Evolutionary conservation across 2,329 filamentous ascomycete genomes (phyloP), one percentile per base, ranked within the genome.

Genomic region (Laburnicola sp.): DNA sequence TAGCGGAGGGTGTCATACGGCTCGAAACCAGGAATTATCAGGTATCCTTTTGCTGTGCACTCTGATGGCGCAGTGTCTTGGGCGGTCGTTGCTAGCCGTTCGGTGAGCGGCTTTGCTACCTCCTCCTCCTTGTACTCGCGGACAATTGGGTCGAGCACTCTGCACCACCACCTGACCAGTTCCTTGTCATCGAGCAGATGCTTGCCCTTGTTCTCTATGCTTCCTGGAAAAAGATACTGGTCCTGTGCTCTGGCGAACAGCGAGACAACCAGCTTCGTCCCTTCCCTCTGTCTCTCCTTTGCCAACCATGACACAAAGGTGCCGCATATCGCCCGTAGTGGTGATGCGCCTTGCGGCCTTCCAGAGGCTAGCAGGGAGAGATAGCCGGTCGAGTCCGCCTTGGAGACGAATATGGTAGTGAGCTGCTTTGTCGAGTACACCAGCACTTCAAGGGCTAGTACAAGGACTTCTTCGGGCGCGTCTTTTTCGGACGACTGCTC

Each of bases 81-180:
- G 6, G n/a, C 45, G 59, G 65, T 59, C 25, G 75, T 64, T 34
- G 51, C 50, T 37, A 72, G 47, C 27, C 62, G 65, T 38, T 70
- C 59, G n/a, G 56, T 57, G 26, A 72, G 63, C 8, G 61, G 66
- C 55, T 59, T 67, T 10, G 64, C 59, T 41, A 67, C 65, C 3
- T 76, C 76, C 26, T 81, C 73, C 10, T 74, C 60, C 67, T 73
- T 58, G 69, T 79, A 68, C 65, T 76, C 60, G 44, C 78, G 76
- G 8, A 96, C 73, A 3, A 97, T 78, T 0, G 89, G 88, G 65
- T 97, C 87, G 9, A 97, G 75, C 8, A 93, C 89, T 11, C 84
- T 86, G 67, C 91, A 96, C 94, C 94, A 99, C 94, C 94, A 99
- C 64, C 87, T 90, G 21, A 99, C 89, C 45, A 99, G 77, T 0